Conservation (phyloP, 2,329 filamentous ascomycete species). For the Monilinia fructigena region DNA sequence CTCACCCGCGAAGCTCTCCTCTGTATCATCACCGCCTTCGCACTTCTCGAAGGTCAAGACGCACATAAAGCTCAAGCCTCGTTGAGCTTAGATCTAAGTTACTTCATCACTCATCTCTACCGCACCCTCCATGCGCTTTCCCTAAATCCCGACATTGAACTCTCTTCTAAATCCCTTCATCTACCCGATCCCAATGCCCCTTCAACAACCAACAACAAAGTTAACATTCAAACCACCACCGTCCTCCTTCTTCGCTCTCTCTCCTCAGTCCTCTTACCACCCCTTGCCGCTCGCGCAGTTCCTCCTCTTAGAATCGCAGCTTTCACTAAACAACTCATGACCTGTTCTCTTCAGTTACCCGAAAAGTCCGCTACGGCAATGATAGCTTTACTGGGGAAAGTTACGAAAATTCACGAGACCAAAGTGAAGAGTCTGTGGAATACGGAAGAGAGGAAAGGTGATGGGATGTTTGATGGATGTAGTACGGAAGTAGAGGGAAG, state of each 20-base stretch:
- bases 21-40: slow-evolving; percentile 93
- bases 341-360: slow-evolving; percentile 76
- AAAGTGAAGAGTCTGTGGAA: slow-evolving; percentile 89
- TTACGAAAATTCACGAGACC: slow-evolving; percentile 76
- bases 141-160: slow-evolving; percentile 82
- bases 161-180: slow-evolving; percentile 69
- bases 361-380: slow-evolving; percentile 85
- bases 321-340: slow-evolving; percentile 89
- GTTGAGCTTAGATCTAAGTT: slow-evolving; percentile 86
- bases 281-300: slow-evolving; percentile 68
- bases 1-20: slow-evolving; percentile 83
- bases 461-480: slow-evolving; percentile 78
- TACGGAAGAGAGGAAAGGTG: slow-evolving; percentile 88
- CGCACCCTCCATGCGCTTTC: slow-evolving; percentile 76
- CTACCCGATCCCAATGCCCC: slow-evolving; percentile 62
- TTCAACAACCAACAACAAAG: slow-evolving; percentile 59
- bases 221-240: slow-evolving; percentile 94
- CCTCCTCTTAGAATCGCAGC: slow-evolving; percentile 84
- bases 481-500: slow-evolving; percentile 75
- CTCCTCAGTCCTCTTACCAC: slow-evolving; percentile 75
- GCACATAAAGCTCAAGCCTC: slow-evolving; percentile 77
- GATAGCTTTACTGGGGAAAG: slow-evolving; percentile 72
- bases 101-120: slow-evolving; percentile 94
- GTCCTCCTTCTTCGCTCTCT: slow-evolving; percentile 87
- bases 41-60: slow-evolving; percentile 93